A percentile compares a stretch with the other conserved stretches of the same genome.
phyloP scores from a whole-genome alignment of 352 stramenopile species.

The Phytopythium montanum region DNA sequence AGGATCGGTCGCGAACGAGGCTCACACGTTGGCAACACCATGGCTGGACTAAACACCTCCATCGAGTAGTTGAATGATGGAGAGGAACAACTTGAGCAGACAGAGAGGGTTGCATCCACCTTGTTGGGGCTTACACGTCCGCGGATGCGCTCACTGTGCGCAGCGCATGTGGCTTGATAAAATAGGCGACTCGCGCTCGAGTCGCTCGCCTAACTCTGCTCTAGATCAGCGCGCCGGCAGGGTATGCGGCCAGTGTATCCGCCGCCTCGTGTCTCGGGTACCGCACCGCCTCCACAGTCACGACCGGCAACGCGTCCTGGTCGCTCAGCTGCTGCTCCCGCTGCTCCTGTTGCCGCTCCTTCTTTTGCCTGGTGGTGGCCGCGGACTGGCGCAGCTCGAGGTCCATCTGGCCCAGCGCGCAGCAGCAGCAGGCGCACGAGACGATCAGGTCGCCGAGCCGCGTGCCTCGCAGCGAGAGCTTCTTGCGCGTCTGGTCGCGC shows the following conservation, averaged over 20 bases:
- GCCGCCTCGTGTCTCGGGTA: background rate
- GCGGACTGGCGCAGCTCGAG: slow-evolving; percentile 27
- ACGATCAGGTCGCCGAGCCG: slow-evolving; percentile 27
- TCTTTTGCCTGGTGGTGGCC: slow-evolving; percentile 19
- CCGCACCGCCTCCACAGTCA: background rate
- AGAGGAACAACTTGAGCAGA: background rate
- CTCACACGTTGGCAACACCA: background rate
- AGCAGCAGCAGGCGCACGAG: slow-evolving; percentile 47
- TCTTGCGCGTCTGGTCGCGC: slow-evolving; percentile 31
- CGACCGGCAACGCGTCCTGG: slow-evolving; percentile 2
- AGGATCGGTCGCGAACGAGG: background rate
- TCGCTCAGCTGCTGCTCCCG: slow-evolving; percentile 1
- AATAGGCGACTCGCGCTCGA: background rate
- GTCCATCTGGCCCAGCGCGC: slow-evolving; percentile 46
- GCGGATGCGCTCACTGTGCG: background rate
- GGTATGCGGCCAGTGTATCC: slow-evolving; percentile 25
- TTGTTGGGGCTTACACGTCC: background rate
- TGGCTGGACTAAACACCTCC: slow-evolving; percentile 2
- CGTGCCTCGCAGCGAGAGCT: slow-evolving; percentile 39
- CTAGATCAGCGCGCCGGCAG: slow-evolving; percentile 8
- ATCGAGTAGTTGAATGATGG: background rate
- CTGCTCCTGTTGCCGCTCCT: slow-evolving; percentile 6
- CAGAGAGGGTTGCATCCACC: background rate
- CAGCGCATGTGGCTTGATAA: background rate
- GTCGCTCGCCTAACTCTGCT: background rate